Evolutionary conservation across 345 rosid species (phyloP).

Genomic region (Reutealis trisperma): DNA sequence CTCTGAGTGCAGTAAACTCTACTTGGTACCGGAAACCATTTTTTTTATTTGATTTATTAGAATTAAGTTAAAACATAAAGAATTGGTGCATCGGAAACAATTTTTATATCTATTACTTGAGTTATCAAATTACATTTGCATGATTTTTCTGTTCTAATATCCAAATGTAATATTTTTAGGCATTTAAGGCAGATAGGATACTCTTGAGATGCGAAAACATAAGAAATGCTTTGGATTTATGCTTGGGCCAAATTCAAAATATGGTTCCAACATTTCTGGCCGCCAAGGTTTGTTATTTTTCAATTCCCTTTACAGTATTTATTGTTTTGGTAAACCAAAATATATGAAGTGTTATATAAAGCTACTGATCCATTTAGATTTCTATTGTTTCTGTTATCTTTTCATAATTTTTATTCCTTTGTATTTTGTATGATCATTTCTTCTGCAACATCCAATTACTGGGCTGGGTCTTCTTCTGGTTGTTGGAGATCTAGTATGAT

Average conservation of each 20-base stretch:
- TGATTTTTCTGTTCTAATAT: not conserved
- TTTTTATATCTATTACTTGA: not conserved
- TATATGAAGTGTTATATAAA: not conserved
- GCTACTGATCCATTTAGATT: not conserved
- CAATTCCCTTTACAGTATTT: not conserved
- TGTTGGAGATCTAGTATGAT: not conserved
- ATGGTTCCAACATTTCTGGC: constrained; percentile 37
- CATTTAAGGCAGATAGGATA: constrained; percentile 29
- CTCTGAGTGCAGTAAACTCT: constrained; percentile 46
- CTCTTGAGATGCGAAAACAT: constrained; percentile 33
- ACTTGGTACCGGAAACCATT: constrained; percentile 32
- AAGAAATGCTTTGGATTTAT: constrained; percentile 20
- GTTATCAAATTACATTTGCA: not conserved
- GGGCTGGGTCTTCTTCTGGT: not conserved
- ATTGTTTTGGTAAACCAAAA: not conserved
- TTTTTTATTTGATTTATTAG: not conserved
- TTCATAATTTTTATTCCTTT: not conserved
- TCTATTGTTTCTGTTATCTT: not conserved
- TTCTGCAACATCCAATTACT: not conserved
- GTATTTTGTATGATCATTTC: not conserved
- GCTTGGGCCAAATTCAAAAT: constrained; percentile 37
- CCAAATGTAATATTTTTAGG: constrained; percentile 23
- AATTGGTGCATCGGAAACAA: not conserved
- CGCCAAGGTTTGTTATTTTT: constrained; percentile 33
- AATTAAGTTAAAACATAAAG: not conserved